Conservation (phyloP, 169 alveolate species). For the Cryptosporidium baileyi region DNA sequence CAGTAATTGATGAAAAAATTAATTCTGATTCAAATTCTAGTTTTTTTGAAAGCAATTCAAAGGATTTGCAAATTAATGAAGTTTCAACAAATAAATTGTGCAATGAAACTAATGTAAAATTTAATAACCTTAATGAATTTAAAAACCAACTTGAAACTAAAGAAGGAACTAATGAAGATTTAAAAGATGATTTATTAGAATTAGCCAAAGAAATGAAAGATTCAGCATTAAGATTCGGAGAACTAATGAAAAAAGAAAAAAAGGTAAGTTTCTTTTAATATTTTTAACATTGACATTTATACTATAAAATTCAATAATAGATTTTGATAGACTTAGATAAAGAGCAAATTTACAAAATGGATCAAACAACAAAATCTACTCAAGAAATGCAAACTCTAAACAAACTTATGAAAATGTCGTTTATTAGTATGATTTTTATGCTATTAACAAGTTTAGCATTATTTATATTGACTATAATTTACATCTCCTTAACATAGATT, state of each 20-base stretch:
- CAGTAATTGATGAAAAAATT: not conserved
- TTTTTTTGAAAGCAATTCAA: not conserved
- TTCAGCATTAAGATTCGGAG: slow-evolving; percentile 42
- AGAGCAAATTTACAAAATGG: slow-evolving; percentile 1
- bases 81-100: not conserved
- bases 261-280: slow-evolving; percentile 14
- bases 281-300: not conserved
- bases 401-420: not conserved
- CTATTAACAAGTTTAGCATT: not conserved
- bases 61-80: not conserved
- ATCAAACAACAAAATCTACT: slow-evolving; percentile 15
- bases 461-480: slow-evolving; percentile 10
- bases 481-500: not conserved
- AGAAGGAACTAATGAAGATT: not conserved
- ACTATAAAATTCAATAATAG: not conserved
- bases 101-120: not conserved
- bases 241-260: slow-evolving; percentile 33
- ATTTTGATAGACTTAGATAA: slow-evolving; percentile 2
- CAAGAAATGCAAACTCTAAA: slow-evolving; percentile 13
- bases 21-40: not conserved
- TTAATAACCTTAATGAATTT: not conserved
- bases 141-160: not conserved
- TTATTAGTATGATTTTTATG: not conserved
- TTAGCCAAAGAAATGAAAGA: slow-evolving; percentile 49
- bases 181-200: slow-evolving; percentile 29